These are phyloP conservation scores for Davidsoniella virescens DNA, from an alignment of 2,329 filamentous ascomycete species.

Conservation along the genomic window DNA sequence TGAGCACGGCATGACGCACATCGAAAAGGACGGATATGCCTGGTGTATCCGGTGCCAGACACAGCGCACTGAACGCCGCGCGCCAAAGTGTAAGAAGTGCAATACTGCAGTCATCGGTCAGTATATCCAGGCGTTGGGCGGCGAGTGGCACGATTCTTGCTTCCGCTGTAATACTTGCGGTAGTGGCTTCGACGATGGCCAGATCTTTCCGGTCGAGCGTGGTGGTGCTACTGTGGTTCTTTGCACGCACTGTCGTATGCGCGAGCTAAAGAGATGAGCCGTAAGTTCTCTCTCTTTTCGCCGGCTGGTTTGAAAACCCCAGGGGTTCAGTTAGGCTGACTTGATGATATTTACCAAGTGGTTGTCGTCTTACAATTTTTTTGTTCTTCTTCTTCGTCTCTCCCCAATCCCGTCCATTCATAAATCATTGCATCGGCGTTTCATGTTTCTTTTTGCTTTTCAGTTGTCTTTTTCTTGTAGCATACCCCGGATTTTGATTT, in stretches of 20 bases:
- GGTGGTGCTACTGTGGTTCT: constrained; percentile 35
- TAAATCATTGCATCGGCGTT: constrained; percentile 10
- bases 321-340: neutral
- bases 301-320: neutral
- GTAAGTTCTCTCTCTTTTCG: neutral
- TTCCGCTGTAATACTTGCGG: constrained; percentile 60
- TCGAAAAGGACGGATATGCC: constrained; percentile 94
- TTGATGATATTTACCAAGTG: neutral
- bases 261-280: constrained; percentile 37
- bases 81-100: constrained; percentile 78
- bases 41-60: constrained; percentile 94
- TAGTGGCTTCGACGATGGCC: constrained; percentile 46
- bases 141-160: constrained; percentile 86
- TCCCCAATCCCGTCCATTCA: neutral
- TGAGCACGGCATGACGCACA: constrained; percentile 49
- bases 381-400: neutral
- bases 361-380: neutral
- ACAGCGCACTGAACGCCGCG: constrained; percentile 72
- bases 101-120: constrained; percentile 71
- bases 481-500: neutral
- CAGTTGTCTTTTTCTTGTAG: neutral
- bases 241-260: constrained; percentile 44
- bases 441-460: neutral
- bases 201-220: constrained; percentile 43
- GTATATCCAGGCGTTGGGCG: constrained; percentile 75